These are phyloP conservation scores for Eucalyptus rudis DNA, from an alignment of 345 rosid genomes.

Conservation along the genomic window DNA sequence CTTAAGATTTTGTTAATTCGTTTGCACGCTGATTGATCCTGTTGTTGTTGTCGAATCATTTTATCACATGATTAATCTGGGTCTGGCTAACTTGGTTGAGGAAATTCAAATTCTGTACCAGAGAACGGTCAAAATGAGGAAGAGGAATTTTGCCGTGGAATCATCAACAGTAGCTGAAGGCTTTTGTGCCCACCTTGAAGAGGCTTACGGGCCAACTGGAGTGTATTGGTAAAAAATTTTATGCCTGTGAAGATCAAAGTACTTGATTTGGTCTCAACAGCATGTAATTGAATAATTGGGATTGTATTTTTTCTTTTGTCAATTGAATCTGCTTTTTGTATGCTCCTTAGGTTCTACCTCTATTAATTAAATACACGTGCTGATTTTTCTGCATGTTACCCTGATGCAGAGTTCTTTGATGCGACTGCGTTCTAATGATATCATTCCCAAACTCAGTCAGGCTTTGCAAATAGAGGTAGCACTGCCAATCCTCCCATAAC, in stretches of 20 bases:
- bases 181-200: background rate
- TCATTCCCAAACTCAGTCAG: too few relatives aligned
- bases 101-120: too few relatives aligned
- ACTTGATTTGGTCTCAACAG: background rate
- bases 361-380: too few relatives aligned
- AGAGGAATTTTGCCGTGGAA: background rate
- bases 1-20: background rate
- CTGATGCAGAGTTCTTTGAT: too few relatives aligned
- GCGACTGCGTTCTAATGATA: too few relatives aligned
- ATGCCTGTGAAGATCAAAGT: background rate
- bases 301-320: background rate
- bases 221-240: background rate
- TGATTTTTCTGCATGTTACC: too few relatives aligned
- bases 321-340: background rate
- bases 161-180: background rate
- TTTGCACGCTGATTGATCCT: too few relatives aligned
- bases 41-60: background rate
- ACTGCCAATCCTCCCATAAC: too few relatives aligned
- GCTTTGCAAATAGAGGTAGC: too few relatives aligned
- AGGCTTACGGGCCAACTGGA: background rate
- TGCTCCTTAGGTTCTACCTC: background rate
- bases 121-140: background rate
- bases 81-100: background rate
- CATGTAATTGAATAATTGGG: background rate
- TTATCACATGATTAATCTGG: background rate